Conservation (phyloP, 2,329 filamentous ascomycete species). For the Arthrinium puccinioides region DNA sequence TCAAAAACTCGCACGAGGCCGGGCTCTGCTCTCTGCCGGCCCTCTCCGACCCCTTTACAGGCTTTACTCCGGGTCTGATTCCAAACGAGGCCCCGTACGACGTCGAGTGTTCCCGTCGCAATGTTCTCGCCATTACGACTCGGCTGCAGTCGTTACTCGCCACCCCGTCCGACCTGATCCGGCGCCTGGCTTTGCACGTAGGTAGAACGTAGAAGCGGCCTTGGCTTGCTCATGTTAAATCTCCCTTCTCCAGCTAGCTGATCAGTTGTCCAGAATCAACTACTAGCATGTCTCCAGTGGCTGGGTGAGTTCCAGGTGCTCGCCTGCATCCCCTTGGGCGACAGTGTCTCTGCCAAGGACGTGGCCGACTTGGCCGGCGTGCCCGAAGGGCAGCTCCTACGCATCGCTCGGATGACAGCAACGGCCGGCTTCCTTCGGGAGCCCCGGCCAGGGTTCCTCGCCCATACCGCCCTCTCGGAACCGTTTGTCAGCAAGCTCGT, state of each 20-base stretch:
- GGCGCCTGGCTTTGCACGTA: neutral
- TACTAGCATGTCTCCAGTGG: conserved; percentile 30
- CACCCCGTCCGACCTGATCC: neutral
- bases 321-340: conserved; percentile 32
- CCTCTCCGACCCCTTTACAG: neutral
- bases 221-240: neutral
- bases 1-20: neutral
- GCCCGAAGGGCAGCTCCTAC: conserved; percentile 26
- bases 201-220: too few relatives aligned
- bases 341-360: conserved; percentile 27
- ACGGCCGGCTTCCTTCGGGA: conserved; percentile 28
- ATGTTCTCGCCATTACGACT: neutral
- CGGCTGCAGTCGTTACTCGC: neutral
- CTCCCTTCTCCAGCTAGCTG: neutral
- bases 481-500: conserved; percentile 25
- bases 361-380: conserved; percentile 32
- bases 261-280: conserved; percentile 4
- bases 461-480: conserved; percentile 30
- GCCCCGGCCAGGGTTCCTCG: conserved; percentile 21
- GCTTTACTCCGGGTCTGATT: neutral
- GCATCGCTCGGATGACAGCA: conserved; percentile 25
- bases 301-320: conserved; percentile 35
- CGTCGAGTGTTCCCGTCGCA: neutral
- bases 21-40: neutral
- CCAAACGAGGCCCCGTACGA: neutral